Conservation (phyloP, 2,329 filamentous ascomycete genomes). For the Chrysosporium keratinophilum region DNA sequence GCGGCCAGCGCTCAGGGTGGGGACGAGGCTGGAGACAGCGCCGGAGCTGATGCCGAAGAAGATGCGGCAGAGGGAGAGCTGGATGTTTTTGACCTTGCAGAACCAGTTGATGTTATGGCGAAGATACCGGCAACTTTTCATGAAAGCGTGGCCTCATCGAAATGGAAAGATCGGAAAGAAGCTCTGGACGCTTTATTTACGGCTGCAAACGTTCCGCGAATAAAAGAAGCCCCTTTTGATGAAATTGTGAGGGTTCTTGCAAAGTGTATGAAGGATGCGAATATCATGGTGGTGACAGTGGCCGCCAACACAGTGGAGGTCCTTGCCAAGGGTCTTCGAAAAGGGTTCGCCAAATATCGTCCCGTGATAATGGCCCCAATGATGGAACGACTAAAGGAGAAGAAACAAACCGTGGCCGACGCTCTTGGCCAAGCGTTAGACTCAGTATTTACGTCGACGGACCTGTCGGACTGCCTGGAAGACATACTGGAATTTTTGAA, state of each 20-base stretch:
- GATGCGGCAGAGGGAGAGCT: slow-evolving; percentile 56
- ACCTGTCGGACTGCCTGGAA: slow-evolving; percentile 75
- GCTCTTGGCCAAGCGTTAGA: slow-evolving; percentile 80
- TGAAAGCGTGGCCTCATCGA: slow-evolving; percentile 76
- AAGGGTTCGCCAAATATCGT: slow-evolving; percentile 69
- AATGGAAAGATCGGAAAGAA: slow-evolving; percentile 98
- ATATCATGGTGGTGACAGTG: slow-evolving; percentile 84
- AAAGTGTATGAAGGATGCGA: slow-evolving; percentile 98
- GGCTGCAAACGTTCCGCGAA: slow-evolving; percentile 70
- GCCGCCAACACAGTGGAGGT: slow-evolving; percentile 88
- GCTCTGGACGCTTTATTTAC: slow-evolving; percentile 71
- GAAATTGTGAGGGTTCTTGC: slow-evolving; percentile 76
- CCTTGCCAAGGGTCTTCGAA: slow-evolving; percentile 73
- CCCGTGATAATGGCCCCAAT: slow-evolving; percentile 73
- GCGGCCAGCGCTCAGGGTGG: slow-evolving; percentile 52
- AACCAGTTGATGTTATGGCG: slow-evolving; percentile 74
- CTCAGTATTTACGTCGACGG: slow-evolving; percentile 54
- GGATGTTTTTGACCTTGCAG: slow-evolving; percentile 70
- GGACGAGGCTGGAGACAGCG: slow-evolving; percentile 45
- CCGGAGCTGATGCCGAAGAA: slow-evolving; percentile 51
- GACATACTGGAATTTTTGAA: slow-evolving; percentile 75
- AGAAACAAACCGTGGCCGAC: slow-evolving; percentile 81
- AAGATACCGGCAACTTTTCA: slow-evolving; percentile 73
- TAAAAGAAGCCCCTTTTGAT: slow-evolving; percentile 81
- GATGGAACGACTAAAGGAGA: slow-evolving; percentile 93